A percentile compares a stretch with the other conserved stretches of the same genome.
These are phyloP conservation scores for Colletotrichum sp. DNA, from an alignment of 2,329 filamentous ascomycete species.

Conservation along the genomic window DNA sequence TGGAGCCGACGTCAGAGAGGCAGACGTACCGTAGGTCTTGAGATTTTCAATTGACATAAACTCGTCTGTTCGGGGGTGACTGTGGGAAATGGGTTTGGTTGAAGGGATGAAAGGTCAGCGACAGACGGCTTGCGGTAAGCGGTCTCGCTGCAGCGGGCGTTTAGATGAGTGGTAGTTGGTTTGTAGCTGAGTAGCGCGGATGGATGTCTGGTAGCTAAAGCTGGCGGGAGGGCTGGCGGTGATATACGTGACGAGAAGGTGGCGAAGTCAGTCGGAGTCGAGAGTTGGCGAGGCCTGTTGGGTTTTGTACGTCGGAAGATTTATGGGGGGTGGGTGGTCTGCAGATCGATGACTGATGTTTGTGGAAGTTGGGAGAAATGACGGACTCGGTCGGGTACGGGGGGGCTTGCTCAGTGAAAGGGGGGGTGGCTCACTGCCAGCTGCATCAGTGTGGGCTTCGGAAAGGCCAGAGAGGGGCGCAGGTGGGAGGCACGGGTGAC, in stretches of 20 bases:
- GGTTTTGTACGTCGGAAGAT: constrained; percentile 22
- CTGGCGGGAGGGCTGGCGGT: not conserved
- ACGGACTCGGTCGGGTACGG: constrained; percentile 13
- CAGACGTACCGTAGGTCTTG: constrained; percentile 85
- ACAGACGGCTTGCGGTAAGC: constrained; percentile 52
- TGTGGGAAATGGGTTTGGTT: constrained; percentile 58
- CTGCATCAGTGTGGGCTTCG: not conserved
- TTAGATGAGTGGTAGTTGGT: not conserved
- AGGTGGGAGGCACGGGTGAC: not conserved
- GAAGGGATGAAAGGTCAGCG: constrained; percentile 46
- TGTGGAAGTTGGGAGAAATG: constrained; percentile 17
- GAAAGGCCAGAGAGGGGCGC: not conserved
- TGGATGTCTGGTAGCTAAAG: not conserved
- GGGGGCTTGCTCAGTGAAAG: not conserved
- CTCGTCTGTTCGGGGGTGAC: constrained; percentile 72
- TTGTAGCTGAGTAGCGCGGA: not conserved
- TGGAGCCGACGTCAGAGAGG: not conserved
- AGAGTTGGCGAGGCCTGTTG: not conserved
- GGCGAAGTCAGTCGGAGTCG: constrained; percentile 19
- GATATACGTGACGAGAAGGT: constrained; percentile 10
- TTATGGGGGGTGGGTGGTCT: constrained; percentile 18
- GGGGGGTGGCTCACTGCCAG: not conserved
- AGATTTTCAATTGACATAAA: constrained; percentile 99
- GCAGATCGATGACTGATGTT: constrained; percentile 15
- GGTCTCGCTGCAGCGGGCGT: constrained; percentile 46